Conservation (phyloP, 2,329 filamentous ascomycete genomes). For the Xylariales sp. region DNA sequence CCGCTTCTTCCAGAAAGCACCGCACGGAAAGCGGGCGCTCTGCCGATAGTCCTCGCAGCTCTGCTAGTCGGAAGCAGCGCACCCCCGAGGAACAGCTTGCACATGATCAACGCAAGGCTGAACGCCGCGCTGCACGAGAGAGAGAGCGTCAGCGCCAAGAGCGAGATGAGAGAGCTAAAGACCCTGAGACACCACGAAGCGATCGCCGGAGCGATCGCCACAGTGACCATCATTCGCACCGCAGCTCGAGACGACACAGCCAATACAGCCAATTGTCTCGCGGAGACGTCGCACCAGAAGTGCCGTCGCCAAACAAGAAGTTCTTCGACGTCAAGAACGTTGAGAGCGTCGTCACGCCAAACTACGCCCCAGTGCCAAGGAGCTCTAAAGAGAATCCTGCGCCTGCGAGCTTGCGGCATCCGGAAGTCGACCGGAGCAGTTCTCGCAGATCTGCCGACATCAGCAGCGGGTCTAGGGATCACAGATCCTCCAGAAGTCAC, state of each 20-base stretch:
- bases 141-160: slow-evolving; percentile 7
- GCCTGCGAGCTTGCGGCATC: slow-evolving; percentile 1
- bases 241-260: slow-evolving; percentile 6
- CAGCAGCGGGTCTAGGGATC: neutral
- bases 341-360: slow-evolving; percentile 4
- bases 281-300: slow-evolving; percentile 1
- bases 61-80: neutral
- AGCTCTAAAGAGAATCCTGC: slow-evolving; percentile 1
- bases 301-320: slow-evolving; percentile 5
- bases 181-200: slow-evolving; percentile 5
- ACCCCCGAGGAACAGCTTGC: slow-evolving; percentile 6
- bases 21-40: slow-evolving; percentile 7
- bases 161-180: slow-evolving; percentile 6
- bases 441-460: neutral
- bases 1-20: neutral
- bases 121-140: slow-evolving; percentile 3
- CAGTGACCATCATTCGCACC: too few species aligned
- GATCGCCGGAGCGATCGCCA: too few species aligned
- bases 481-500: neutral
- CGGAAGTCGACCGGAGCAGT: slow-evolving; percentile 1
- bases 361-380: neutral
- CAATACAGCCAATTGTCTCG: slow-evolving; percentile 3
- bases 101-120: slow-evolving; percentile 2
- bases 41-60: neutral
- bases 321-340: slow-evolving; percentile 5